Evolutionary conservation across 2,329 filamentous ascomycete genomes (phyloP), one percentile per base, ranked within the genome.

Genomic region (Ceratocystiopsis sp.): DNA sequence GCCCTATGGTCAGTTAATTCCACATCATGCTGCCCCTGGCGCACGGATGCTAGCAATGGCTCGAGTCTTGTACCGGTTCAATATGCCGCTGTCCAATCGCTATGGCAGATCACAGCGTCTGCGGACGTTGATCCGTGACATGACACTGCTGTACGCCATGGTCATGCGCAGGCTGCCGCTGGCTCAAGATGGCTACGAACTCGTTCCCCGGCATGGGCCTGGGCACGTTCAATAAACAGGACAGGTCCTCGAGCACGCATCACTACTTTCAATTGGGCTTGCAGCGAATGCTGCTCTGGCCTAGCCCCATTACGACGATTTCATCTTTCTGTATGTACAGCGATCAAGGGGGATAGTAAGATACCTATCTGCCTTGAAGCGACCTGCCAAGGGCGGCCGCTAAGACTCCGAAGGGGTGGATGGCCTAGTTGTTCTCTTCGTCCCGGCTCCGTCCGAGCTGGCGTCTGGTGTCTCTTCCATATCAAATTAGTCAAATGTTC

Each of bases 181-280:
- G 46, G 41, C 49, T 54, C 40, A 46, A 46, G 38, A 40, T 55
- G 11, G 42, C 44, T 33, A 43, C 54, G 38, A 39, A 47, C 35
- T 53, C 48, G 15, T 54, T 57, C 35, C 38, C 55, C 9, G 53
- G 53, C 17, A 42, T 54, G 38, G 55, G 54, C 46, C 45, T 54
- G 10, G 51, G 46, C 39, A 53, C 46, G 15, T 52, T 52, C 15
- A 51, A 48, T 46, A 57, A 55, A 55, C 47, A 43, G 38, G 38
- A 29, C 25, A 45, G 45, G 42, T 36, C 42, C 4, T 9, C 45
- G 11, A 46, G 45, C 49, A 51, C 40, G 41, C 19, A 18, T 9
- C 53, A 55, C 42, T 53, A 58, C 42, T 58, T 57, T 42, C 55
- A 55, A 3, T 58, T 58, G 40, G 55, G 55, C 5, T 14, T 45